Evolutionary conservation across 2,329 filamentous ascomycete genomes (phyloP).

Genomic region (Aspergillus sp.): DNA sequence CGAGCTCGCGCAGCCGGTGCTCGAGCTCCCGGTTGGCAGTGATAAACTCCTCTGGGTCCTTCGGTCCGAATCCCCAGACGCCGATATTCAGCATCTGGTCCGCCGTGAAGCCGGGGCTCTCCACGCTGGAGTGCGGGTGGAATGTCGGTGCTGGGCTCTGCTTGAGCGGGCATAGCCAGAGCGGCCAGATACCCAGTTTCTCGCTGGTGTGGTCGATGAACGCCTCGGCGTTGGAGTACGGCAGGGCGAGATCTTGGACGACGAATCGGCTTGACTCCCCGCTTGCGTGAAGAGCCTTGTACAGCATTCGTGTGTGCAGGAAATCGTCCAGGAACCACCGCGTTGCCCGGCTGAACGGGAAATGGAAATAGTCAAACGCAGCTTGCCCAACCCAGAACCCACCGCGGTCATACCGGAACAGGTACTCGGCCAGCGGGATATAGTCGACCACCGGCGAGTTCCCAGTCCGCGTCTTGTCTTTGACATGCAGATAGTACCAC

Average conservation of each 20-base stretch:
- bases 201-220: slow-evolving; percentile 50
- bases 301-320: slow-evolving; percentile 62
- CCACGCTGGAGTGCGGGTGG: slow-evolving; percentile 27
- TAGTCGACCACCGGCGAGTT: slow-evolving; percentile 18
- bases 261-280: slow-evolving; percentile 58
- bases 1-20: slow-evolving; percentile 64
- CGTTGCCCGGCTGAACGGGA: slow-evolving; percentile 60
- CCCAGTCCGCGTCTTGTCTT: slow-evolving; percentile 10
- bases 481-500: slow-evolving; percentile 72
- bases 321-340: slow-evolving; percentile 61
- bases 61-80: slow-evolving; percentile 77
- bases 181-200: slow-evolving; percentile 51
- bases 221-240: slow-evolving; percentile 50
- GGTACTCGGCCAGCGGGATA: slow-evolving; percentile 37
- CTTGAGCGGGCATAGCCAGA: slow-evolving; percentile 62
- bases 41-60: slow-evolving; percentile 56
- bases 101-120: slow-evolving; percentile 10
- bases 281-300: slow-evolving; percentile 61
- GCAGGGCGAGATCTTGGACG: slow-evolving; percentile 63
- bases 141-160: slow-evolving; percentile 21
- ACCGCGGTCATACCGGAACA: slow-evolving; percentile 58
- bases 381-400: slow-evolving; percentile 65
- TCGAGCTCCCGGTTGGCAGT: slow-evolving; percentile 70
- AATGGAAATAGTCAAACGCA: slow-evolving; percentile 61
- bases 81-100: slow-evolving; percentile 53